Base-by-base conservation (phyloP, 208 protist species). In the Trypanosoma vivax region DNA sequence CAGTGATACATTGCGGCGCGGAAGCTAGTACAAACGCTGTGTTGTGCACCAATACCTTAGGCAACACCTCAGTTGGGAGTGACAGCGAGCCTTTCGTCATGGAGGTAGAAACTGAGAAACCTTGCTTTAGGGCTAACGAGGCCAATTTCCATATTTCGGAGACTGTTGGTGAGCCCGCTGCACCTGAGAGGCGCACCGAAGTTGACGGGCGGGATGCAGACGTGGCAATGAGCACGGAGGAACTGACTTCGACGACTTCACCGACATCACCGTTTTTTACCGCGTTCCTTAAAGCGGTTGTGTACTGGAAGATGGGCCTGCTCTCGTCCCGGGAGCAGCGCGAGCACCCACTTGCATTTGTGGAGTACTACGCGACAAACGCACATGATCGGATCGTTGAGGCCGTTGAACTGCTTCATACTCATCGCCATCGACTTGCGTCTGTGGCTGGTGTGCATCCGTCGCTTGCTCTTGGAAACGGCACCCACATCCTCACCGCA, bases 221-320 rank as follows among this genome's bases (percentile, higher is more conserved):
- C 10, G 33, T n/a, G 33, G 33, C 10, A 37, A n/a, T 43, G 16
- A 18, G 39, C 39, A 19, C 3, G 24, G 9, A 30, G 19, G 19
- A 7, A 14, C 27, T 13, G 14, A 46, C n/a, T 23, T 7, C n/a
- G 3, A 1, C 29, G 3, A 18, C 9, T 30, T 5, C 42, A 3
- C 14, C 16, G 14, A 19, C n/a, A 25, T 25, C 43, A 29, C 29
- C 27, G 16, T 45, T 57, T 51, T 62, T 69, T 14, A 62, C 54
- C 2, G 23, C 5, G 2, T 69, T 69, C 62, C 54, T 69, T 16
- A 69, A 69, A 37, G 62, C 62, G 30, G 45, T 69, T 7, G 52
- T 54, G 38, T 58, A 59, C 35, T 69, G 62, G 55, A 60, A 49
- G 25, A 19, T 57, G 37, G 5, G 31, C 27, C 18, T 60, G 6